These are phyloP conservation scores for Apodospora peruviana DNA, from an alignment of 495 filamentous ascomycete genomes.

Conservation along the genomic window DNA sequence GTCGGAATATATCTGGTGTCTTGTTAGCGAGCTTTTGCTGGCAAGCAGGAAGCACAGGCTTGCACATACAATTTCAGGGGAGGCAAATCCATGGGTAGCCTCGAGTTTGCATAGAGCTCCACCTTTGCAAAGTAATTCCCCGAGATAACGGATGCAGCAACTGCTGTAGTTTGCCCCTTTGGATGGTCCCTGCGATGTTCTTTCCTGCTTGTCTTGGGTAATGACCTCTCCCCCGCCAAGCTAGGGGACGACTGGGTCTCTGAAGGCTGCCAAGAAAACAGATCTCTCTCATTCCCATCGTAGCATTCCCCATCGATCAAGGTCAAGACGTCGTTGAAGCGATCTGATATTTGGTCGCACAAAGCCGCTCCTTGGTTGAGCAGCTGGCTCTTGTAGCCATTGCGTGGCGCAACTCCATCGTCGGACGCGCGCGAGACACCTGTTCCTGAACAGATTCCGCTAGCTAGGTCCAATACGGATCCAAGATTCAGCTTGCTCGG, in stretches of 20 bases:
- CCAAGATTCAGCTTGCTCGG: constrained; percentile 32
- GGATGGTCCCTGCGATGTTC: constrained; percentile 15
- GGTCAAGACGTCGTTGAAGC: constrained; percentile 59
- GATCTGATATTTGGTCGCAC: constrained; percentile 50
- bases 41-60: not conserved
- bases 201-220: constrained; percentile 24
- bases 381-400: constrained; percentile 33
- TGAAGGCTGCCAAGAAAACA: constrained; percentile 43
- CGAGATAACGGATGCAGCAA: constrained; percentile 34
- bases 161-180: constrained; percentile 31
- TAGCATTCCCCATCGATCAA: constrained; percentile 64
- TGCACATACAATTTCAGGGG: constrained; percentile 56
- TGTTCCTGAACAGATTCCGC: constrained; percentile 24
- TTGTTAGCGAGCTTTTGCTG: constrained; percentile 1
- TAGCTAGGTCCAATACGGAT: constrained; percentile 32
- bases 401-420: constrained; percentile 30
- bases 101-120: constrained; percentile 72
- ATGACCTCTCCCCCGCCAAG: constrained; percentile 14
- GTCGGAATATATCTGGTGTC: constrained; percentile 54
- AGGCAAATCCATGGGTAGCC: constrained; percentile 59
- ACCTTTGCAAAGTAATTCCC: constrained; percentile 68
- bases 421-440: constrained; percentile 26
- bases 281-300: constrained; percentile 55
- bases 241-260: constrained; percentile 17
- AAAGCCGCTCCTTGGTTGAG: constrained; percentile 44